Evolutionary conservation across 805 yeast species (phyloP), one percentile per base, ranked within the genome.

Genomic region (Jamesozyma spencerorum): DNA sequence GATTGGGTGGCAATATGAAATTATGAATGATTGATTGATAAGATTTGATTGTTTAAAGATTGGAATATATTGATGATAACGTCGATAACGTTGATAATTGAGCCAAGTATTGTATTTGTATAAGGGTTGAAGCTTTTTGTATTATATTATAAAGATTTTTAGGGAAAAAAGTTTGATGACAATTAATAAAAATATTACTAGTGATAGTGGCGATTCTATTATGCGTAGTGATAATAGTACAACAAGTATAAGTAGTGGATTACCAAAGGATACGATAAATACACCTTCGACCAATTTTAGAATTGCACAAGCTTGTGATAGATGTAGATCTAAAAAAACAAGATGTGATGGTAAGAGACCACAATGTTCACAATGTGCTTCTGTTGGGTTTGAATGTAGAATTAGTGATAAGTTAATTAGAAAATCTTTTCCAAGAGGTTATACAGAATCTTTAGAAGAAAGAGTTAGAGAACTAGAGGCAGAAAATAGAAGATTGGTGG

Each of bases 221-320:
- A 34, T 34, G 37, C 13, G 14, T 13, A 22, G 32, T 18, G 24
- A 28, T 18, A 35, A 22, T 5, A 35, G 38, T 27, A 27, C 37
- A 7, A n/a, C 24, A 7, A 18, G 26, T 17, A 10, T 6, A 4
- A 11, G 20, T 4, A n/a, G 10, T 13, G 28, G 28, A 8, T 5
- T 24, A 3, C 13, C 27, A 6, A 27, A 26, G 18, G 31, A 35
- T 13, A 22, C 19, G 3, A 13, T 17, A 14, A 39, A 31, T 19
- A 26, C 28, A 29, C 45, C 48, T 13, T 39, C 44, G n/a, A 24
- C 48, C 20, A 68, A 73, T 0, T 80, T 77, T 43, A 64, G 95
- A 42, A 83, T 84, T 2, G 88, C 95, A 0, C 95, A 86, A 56
- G 95, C 95, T 0, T 86, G 96, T 60, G 95, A 86, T 57, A 64